These are phyloP conservation scores for Lanmaoa pseudosensibilis DNA, from an alignment of 768 basidiomycete species.

Conservation along the genomic window DNA sequence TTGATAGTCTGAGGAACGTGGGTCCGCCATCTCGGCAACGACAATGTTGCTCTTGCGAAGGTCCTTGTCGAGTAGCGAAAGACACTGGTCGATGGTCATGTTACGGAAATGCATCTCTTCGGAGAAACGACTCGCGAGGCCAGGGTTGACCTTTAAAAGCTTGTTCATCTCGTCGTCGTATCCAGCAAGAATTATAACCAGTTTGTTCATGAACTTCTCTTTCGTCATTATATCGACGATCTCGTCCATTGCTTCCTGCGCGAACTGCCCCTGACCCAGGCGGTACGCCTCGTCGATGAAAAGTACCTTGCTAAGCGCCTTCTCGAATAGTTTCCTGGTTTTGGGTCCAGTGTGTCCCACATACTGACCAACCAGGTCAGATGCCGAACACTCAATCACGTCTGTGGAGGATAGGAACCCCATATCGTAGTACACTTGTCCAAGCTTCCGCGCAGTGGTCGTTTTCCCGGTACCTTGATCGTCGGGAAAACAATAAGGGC, in stretches of 20 bases:
- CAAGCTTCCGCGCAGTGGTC: constrained; percentile 60
- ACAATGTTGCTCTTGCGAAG: constrained; percentile 45
- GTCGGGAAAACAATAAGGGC: not conserved
- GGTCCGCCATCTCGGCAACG: constrained; percentile 33
- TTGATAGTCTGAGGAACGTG: not conserved
- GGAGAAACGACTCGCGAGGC: constrained; percentile 67
- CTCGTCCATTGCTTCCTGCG: constrained; percentile 73
- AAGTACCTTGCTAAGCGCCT: constrained; percentile 64
- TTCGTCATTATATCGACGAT: constrained; percentile 63
- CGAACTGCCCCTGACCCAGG: constrained; percentile 58
- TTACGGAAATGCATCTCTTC: constrained; percentile 57
- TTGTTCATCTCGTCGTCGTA: constrained; percentile 68
- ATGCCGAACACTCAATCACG: constrained; percentile 68
- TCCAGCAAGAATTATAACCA: constrained; percentile 69
- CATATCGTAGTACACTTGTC: constrained; percentile 64
- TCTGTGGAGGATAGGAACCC: constrained; percentile 50
- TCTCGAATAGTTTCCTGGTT: constrained; percentile 57
- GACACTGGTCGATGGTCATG: constrained; percentile 48
- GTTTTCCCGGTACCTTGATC: constrained; percentile 61
- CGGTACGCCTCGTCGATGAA: constrained; percentile 76
- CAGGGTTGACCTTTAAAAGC: constrained; percentile 59
- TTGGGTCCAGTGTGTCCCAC: constrained; percentile 75
- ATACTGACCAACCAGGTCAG: constrained; percentile 68
- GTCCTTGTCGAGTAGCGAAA: constrained; percentile 48
- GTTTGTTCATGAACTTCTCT: constrained; percentile 53